Evolutionary conservation across 192 early-diverging fungal genomes (phyloP), one percentile per base, ranked within the genome.

Genomic region (Coemansia asiatica): DNA sequence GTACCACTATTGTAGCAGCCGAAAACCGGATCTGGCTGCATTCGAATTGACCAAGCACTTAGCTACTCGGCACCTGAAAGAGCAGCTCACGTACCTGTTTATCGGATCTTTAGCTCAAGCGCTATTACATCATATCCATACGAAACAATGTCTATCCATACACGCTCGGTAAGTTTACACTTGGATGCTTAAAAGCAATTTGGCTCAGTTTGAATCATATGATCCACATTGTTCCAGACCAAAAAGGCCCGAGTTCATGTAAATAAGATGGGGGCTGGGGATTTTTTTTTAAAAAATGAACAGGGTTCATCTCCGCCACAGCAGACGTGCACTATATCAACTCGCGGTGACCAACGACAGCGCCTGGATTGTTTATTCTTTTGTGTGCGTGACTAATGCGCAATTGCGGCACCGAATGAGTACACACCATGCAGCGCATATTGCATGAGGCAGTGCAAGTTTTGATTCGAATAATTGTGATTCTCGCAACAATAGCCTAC

Each of bases 101-200:
- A 5, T 16, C 40, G 40, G 3, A 44, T 8, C 50, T 23, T 7
- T 22, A 21, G 23, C 50, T n/a, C 2, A 16, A 12, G 2, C 15
- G 8, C 40, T 2, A 3, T 16, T 44, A 44, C 40, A 44, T 16
- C 40, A 16, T 13, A 44, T 44, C 15, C 63, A 56, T 16, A 27
- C 60, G 46, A 4, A 27, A 35, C 57, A 57, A 70, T 70, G 68
- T 19, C 56, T 33, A 46, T 47, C 9, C 31, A 70, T 28, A 51
- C 61, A 19, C 68, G 68, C 46, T 61, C 64, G 53, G 70, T 72
- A 72, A 72, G 70, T 72, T 66, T 50, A 23, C 50, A 26, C 10
- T 9, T 10, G 40, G 40, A 44, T 44, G 2, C 40, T 3, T 16
- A 5, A 13, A 5, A 2, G 15, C 40, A 44, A 44, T 44, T 44